These are phyloP conservation scores for Solanum stenotomum DNA, from an alignment of 257 asterid species.

Conservation along the genomic window DNA sequence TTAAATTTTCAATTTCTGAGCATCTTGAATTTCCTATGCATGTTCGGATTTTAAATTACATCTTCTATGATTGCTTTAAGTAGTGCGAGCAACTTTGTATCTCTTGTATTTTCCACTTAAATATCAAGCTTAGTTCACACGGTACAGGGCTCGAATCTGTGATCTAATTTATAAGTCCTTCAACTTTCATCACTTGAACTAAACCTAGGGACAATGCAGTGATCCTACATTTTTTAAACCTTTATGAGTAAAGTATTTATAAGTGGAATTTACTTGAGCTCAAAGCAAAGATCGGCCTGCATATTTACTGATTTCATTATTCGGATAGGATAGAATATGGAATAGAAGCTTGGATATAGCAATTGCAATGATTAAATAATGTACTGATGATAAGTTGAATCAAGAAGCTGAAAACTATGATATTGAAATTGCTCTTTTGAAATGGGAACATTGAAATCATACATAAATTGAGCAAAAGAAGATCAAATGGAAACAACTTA, in stretches of 20 bases:
- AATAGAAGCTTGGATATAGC: neutral
- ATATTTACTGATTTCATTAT: neutral
- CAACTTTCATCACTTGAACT: neutral
- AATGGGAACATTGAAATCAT: neutral
- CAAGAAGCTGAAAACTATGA: neutral
- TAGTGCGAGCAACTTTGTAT: neutral
- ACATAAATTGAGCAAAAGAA: neutral
- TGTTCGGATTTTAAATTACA: neutral
- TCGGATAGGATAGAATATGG: neutral
- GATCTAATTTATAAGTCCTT: too few species aligned
- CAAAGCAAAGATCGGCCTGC: neutral
- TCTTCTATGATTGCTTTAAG: neutral
- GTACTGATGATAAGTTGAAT: neutral
- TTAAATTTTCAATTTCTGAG: too few species aligned
- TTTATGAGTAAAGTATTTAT: neutral
- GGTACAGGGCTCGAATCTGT: too few species aligned
- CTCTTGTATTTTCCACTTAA: too few species aligned
- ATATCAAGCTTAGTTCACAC: too few species aligned
- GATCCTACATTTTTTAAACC: neutral
- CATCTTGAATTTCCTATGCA: neutral
- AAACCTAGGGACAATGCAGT: neutral
- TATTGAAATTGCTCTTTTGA: neutral
- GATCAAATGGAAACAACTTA: neutral
- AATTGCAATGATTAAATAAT: neutral
- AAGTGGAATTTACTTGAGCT: neutral